phyloP scores from a whole-genome alignment of 352 stramenopile genomes.

The Phytophthora hibernalis region DNA sequence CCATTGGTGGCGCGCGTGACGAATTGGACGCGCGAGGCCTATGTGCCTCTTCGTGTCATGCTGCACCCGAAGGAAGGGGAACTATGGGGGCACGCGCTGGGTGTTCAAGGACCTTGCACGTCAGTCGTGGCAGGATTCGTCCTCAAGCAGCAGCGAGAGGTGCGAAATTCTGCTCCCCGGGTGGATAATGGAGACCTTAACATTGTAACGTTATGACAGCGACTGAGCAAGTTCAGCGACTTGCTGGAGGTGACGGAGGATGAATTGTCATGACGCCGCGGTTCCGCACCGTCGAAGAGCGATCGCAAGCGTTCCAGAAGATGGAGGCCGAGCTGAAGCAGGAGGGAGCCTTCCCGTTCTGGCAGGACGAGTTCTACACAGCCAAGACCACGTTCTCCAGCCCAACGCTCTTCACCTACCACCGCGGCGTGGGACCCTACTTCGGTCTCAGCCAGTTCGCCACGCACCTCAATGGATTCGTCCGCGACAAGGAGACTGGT shows the following conservation, averaged over 20 bases:
- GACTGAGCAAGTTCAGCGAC: constrained; percentile 39
- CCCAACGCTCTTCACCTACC: constrained; percentile 62
- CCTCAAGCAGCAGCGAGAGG: constrained; percentile 42
- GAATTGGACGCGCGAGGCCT: constrained; percentile 53
- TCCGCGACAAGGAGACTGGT: constrained; percentile 37
- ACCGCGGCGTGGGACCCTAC: constrained; percentile 65
- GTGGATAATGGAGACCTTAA: neutral
- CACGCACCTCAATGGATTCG: constrained; percentile 78
- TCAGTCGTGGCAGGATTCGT: constrained; percentile 49
- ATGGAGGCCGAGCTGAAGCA: constrained; percentile 51
- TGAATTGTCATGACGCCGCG: constrained; percentile 40
- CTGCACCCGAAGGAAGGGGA: constrained; percentile 44
- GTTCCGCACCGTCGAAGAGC: constrained; percentile 40
- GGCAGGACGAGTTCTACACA: constrained; percentile 72
- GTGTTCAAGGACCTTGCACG: constrained; percentile 14
- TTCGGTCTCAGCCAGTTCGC: constrained; percentile 76
- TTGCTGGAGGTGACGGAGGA: constrained; percentile 43
- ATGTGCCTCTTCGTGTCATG: constrained; percentile 60
- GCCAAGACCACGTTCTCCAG: constrained; percentile 55
- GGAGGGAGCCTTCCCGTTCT: constrained; percentile 57
- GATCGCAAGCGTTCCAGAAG: constrained; percentile 53
- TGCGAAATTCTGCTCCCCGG: constrained; percentile 7
- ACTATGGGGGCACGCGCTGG: constrained; percentile 21
- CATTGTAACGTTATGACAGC: constrained; percentile 22
- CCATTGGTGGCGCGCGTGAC: constrained; percentile 48